phyloP scores from a whole-genome alignment of 148 eudicot species.

The Tetragonia tetragonoides region DNA sequence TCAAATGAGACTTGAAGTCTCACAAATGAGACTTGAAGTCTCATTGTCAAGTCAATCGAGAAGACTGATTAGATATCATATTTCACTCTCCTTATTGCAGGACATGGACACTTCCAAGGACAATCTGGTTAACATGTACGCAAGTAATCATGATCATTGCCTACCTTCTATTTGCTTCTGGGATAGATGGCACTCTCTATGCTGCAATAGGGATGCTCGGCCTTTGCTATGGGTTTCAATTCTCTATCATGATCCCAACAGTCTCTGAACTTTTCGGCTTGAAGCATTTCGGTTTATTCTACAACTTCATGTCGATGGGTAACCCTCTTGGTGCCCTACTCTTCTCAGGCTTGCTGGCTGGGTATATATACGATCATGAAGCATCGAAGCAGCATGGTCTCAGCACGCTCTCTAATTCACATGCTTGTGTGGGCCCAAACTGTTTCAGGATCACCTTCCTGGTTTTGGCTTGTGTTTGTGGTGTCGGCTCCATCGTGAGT shows the following conservation, averaged over 20 bases:
- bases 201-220: slow-evolving; percentile 76
- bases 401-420: not conserved
- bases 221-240: slow-evolving; percentile 69
- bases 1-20: not conserved
- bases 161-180: slow-evolving; percentile 69
- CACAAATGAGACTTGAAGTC: not conserved
- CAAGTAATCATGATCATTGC: slow-evolving; percentile 67
- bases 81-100: slow-evolving; percentile 37
- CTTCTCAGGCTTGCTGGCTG: slow-evolving; percentile 77
- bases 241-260: slow-evolving; percentile 77
- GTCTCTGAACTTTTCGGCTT: slow-evolving; percentile 88
- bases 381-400: slow-evolving; percentile 55
- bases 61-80: not conserved
- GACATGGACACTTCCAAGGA: slow-evolving; percentile 61
- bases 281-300: slow-evolving; percentile 62
- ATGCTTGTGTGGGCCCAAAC: slow-evolving; percentile 61
- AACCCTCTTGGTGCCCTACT: slow-evolving; percentile 81
- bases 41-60: not conserved
- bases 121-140: slow-evolving; percentile 61
- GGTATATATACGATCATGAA: slow-evolving; percentile 65
- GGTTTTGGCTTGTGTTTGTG: slow-evolving; percentile 56
- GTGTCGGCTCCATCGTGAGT: slow-evolving; percentile 59
- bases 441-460: slow-evolving; percentile 72
- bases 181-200: slow-evolving; percentile 49
- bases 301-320: slow-evolving; percentile 69